Conservation (phyloP, 2,329 filamentous ascomycete genomes). For the Sarocladiaceae sp. region DNA sequence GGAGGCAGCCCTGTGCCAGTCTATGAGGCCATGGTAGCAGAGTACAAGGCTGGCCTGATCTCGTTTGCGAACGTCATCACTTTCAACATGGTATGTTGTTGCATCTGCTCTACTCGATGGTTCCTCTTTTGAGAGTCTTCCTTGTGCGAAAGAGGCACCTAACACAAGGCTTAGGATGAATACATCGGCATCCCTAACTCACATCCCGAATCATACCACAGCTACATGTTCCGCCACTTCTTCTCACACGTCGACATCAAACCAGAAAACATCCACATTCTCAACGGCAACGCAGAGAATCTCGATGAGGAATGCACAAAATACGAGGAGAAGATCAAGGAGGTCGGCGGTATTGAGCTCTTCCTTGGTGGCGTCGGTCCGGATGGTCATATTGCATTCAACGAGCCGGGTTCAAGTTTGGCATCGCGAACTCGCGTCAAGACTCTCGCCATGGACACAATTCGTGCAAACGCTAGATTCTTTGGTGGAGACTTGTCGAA, state of each 20-base stretch:
- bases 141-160: too few relatives aligned
- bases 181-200: constrained; percentile 67
- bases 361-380: constrained; percentile 74
- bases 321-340: constrained; percentile 68
- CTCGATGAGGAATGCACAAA: constrained; percentile 66
- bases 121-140: too few relatives aligned
- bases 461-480: constrained; percentile 70
- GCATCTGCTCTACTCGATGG: too few relatives aligned
- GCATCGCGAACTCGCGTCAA: constrained; percentile 69
- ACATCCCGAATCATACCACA: constrained; percentile 75
- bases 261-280: constrained; percentile 66
- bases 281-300: constrained; percentile 67
- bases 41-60: constrained; percentile 29
- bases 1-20: constrained; percentile 18
- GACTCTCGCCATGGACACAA: constrained; percentile 74
- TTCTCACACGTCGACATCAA: constrained; percentile 71
- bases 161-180: too few relatives aligned
- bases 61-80: constrained; percentile 64
- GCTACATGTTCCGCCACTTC: constrained; percentile 80
- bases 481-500: constrained; percentile 16
- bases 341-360: constrained; percentile 68
- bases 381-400: constrained; percentile 79
- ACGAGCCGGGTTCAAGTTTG: constrained; percentile 71
- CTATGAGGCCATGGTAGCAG: constrained; percentile 50
- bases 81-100: constrained; percentile 81